A percentile compares a stretch with the other conserved stretches of the same genome.
These are phyloP conservation scores for Aspergillus bridgeri DNA, from an alignment of 495 filamentous ascomycete species.

Conservation along the genomic window DNA sequence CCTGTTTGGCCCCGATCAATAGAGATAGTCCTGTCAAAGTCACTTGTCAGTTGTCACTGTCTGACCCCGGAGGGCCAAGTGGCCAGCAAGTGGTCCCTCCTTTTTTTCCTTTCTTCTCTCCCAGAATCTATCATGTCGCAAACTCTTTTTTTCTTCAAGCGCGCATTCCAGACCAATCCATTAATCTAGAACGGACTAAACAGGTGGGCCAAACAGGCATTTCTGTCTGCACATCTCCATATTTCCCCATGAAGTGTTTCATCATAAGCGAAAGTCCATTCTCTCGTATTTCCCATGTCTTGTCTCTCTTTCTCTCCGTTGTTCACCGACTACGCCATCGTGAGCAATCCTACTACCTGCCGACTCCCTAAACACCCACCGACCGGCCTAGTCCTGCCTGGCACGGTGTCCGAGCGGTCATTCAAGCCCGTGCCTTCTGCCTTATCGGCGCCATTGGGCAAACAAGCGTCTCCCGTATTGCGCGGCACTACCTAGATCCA, in stretches of 20 bases:
- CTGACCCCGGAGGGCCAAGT: too few species aligned
- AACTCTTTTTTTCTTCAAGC: not conserved
- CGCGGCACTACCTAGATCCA: too few species aligned
- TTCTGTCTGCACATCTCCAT: not conserved
- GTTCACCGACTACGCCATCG: not conserved
- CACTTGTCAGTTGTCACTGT: not conserved
- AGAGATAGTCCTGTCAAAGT: too few species aligned
- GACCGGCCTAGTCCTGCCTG: too few species aligned
- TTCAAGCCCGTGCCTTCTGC: not conserved
- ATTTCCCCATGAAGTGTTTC: not conserved
- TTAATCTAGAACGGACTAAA: not conserved
- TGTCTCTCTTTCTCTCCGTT: not conserved
- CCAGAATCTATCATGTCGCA: not conserved
- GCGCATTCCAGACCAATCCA: not conserved
- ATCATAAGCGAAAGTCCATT: not conserved
- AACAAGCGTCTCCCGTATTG: not conserved
- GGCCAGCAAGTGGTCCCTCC: too few species aligned
- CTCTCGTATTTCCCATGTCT: not conserved
- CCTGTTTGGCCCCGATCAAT: constrained; percentile 2
- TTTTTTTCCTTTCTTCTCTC: too few species aligned
- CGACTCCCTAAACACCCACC: too few species aligned
- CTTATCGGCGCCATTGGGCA: not conserved
- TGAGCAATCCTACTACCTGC: too few species aligned
- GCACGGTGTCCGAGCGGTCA: too few species aligned
- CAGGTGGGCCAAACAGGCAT: not conserved